Evolutionary conservation across 306 rosid genomes (phyloP), one percentile per base, ranked within the genome.

Genomic region (Chamaecrista fasciculata): DNA sequence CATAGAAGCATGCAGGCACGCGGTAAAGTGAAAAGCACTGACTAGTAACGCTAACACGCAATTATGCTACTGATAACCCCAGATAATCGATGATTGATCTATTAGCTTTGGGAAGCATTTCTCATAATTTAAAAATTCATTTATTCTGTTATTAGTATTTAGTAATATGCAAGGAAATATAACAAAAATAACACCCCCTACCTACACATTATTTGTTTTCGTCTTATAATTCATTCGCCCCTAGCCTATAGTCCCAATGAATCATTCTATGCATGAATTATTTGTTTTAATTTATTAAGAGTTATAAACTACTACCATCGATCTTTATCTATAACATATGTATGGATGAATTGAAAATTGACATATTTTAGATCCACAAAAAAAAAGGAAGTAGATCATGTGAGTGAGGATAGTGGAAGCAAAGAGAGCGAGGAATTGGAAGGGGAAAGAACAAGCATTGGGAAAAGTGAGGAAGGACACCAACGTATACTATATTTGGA

Each of bases 101-200:
- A 25, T 24, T 3, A 34, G 29, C n/a, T 68, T 37, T 29, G 29
- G 58, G 61, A 9, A 9, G 24, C 4, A 49, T 49, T 49, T 25
- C 56, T 49, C 1, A 0, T 44, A 44, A 8, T 19, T 33, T 66
- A 14, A 62, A 60, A 29, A 4, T 25, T n/a, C n/a, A n/a, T n/a
- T n/a, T n/a, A n/a, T n/a, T n/a, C n/a, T n/a, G n/a, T n/a, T n/a
- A n/a, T n/a, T n/a, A n/a, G n/a, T n/a, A n/a, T n/a, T 62, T 43
- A 39, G 37, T 0, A 28, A 11, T 37, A 51, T 62, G 53, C 58
- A 58, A 52, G 3, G 43, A 37, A 36, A 18, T 26, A 31, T 9
- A 9, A 3, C 64, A 16, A 37, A 50, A 72, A 48, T 52, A 72
- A 36, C 25, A 6, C 58, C 70, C 62, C 8, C 64, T 9, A 28